These are phyloP conservation scores for Kodamaea hsintzibuensis DNA, from an alignment of 805 yeast genomes.

Conservation along the genomic window DNA sequence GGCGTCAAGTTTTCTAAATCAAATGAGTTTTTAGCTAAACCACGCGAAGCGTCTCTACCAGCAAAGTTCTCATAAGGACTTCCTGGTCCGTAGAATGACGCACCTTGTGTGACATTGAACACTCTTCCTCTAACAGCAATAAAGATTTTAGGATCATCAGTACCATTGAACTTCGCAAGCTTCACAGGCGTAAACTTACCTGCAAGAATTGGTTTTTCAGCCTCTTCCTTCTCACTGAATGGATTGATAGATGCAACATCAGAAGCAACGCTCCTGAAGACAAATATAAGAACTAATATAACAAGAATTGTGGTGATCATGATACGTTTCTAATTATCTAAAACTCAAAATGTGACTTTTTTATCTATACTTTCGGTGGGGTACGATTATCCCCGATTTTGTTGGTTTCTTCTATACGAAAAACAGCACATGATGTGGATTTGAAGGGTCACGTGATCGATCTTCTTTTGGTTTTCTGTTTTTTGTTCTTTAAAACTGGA, in stretches of 20 bases:
- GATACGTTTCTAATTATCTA: not conserved
- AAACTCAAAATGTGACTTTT: too few species aligned
- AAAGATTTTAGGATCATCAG: slow-evolving; percentile 74
- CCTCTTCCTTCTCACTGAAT: slow-evolving; percentile 22
- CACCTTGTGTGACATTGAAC: slow-evolving; percentile 77
- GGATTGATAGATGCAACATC: slow-evolving; percentile 35
- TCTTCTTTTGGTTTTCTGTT: not conserved
- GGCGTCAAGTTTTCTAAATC: slow-evolving; percentile 65
- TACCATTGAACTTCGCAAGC: slow-evolving; percentile 76
- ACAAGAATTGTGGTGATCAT: slow-evolving; percentile 33
- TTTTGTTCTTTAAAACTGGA: too few species aligned
- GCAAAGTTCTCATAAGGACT: slow-evolving; percentile 95
- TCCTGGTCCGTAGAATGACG: slow-evolving; percentile 90
- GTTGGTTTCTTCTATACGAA: not conserved
- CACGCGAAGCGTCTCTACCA: slow-evolving; percentile 93
- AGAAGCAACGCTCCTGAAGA: slow-evolving; percentile 28
- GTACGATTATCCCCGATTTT: not conserved
- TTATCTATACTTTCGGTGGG: not conserved
- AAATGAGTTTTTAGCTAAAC: slow-evolving; percentile 85
- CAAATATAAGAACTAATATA: slow-evolving; percentile 30
- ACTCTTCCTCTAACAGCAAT: slow-evolving; percentile 86
- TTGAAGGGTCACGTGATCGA: not conserved
- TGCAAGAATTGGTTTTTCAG: slow-evolving; percentile 35
- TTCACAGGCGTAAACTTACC: slow-evolving; percentile 72
- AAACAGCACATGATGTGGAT: slow-evolving; percentile 1